Evolutionary conservation across 768 basidiomycete species (phyloP).

Genomic region (Podaxis rugospora): DNA sequence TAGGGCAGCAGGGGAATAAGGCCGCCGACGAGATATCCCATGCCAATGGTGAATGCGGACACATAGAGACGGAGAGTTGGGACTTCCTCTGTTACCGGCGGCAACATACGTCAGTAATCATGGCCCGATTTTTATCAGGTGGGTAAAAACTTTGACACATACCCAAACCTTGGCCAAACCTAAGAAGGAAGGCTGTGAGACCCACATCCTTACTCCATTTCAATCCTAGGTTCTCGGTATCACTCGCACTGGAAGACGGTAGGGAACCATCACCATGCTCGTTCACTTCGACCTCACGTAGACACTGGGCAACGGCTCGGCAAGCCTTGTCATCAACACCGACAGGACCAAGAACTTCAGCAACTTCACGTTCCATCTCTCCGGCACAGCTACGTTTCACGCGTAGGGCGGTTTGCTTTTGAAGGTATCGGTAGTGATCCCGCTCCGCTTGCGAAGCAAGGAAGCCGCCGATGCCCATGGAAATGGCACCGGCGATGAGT

Average conservation of each 20-base stretch:
- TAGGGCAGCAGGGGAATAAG: conserved; percentile 90
- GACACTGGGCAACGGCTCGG: conserved; percentile 68
- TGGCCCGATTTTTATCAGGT: neutral
- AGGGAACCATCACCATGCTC: conserved; percentile 18
- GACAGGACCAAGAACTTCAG: conserved; percentile 80
- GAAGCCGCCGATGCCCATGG: conserved; percentile 98
- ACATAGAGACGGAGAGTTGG: conserved; percentile 79
- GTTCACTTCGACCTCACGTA: conserved; percentile 63
- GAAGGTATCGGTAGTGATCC: conserved; percentile 86
- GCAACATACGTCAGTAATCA: neutral
- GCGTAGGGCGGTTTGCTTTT: conserved; percentile 67
- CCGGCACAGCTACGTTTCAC: conserved; percentile 88
- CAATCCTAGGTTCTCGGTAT: conserved; percentile 54
- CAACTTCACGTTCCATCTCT: conserved; percentile 95
- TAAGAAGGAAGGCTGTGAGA: conserved; percentile 88
- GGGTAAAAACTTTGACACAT: conserved; percentile 18
- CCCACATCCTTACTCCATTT: conserved; percentile 79
- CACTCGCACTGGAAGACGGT: conserved; percentile 22
- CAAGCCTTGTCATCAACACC: conserved; percentile 86
- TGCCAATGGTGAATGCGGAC: conserved; percentile 92
- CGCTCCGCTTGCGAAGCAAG: conserved; percentile 96
- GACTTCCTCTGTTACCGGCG: conserved; percentile 66
- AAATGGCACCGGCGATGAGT: conserved; percentile 93
- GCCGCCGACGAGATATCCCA: conserved; percentile 91
- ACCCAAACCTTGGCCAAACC: conserved; percentile 94